Conservation (phyloP, 345 rosid genomes). For the Luvunga scandens region DNA sequence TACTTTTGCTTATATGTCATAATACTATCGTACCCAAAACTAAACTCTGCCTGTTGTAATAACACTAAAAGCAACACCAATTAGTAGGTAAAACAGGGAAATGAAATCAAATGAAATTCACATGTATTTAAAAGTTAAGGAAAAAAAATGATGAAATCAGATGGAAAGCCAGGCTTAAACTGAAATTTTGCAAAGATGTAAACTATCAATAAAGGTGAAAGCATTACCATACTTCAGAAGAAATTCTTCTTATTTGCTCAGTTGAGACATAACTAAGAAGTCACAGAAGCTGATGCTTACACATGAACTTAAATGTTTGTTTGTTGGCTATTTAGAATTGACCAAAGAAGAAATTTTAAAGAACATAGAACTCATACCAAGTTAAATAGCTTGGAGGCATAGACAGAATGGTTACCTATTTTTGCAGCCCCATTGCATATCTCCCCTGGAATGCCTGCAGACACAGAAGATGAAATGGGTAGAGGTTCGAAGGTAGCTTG, state of each 20-base stretch:
- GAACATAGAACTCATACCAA: not conserved
- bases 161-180: not conserved
- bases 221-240: not conserved
- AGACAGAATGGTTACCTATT: slow-evolving; percentile 2
- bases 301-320: not conserved
- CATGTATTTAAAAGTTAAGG: not conserved
- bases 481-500: not conserved
- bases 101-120: not conserved
- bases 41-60: not conserved
- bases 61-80: not conserved
- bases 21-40: not conserved
- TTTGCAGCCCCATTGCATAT: slow-evolving; percentile 18
- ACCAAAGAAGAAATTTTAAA: not conserved
- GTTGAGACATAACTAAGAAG: not conserved
- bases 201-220: not conserved
- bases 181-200: not conserved
- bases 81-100: not conserved
- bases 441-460: not conserved
- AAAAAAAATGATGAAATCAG: not conserved
- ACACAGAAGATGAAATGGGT: not conserved
- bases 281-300: not conserved
- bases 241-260: not conserved
- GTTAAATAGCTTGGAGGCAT: not conserved
- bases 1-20: not conserved
- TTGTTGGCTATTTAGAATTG: not conserved